Evolutionary conservation across 768 basidiomycete species (phyloP), one percentile per base, ranked within the genome.

Genomic region (Porpolomopsis calyptriformis): DNA sequence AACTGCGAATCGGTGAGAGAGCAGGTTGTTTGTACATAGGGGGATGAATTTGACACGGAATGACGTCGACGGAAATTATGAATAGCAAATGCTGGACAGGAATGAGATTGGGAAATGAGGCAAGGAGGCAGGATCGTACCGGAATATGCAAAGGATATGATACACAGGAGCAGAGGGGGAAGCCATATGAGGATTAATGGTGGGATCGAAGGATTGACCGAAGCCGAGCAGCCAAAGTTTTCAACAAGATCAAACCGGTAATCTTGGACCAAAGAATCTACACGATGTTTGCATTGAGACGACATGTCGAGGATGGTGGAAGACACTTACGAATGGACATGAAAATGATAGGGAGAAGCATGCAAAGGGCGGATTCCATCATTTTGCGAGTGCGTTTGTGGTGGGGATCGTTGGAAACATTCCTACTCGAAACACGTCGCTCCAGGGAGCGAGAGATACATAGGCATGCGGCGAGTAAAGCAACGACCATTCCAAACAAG

Each of bases 201-300:
- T 8, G 69, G 55, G 1, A 60, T 55, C 2, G 74, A 71, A 29
- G 65, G 64, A 40, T 74, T 70, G 20, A 70, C 65, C 2, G 71
- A 66, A 8, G 71, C 70, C 12, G 59, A 57, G 53, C 80, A 82
- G 0, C 82, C 82, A 37, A 74, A 61, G 46, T 77, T 71, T 58
- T 74, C 65, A 18, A 70, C 60, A 47, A 85, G 70, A 55, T 78
- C 71, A 64, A 77, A 85, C 45, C 82, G 72, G 58, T 76, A 73
- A 46, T 76, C 74, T 55, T 82, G 78, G 22, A 71, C 68, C 40
- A 81, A 55, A 45, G 67, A 63, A 54, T 79, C 82, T 84, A 47
- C 19, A 20, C 24, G 19, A 29, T 52, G 29, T 11, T 45, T 6
- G 44, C 16, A 37, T 12, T 10, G 34, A 33, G n/a, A 14, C 1